These are phyloP conservation scores for Brassica rapa DNA, from an alignment of 345 rosid species.

Conservation along the genomic window DNA sequence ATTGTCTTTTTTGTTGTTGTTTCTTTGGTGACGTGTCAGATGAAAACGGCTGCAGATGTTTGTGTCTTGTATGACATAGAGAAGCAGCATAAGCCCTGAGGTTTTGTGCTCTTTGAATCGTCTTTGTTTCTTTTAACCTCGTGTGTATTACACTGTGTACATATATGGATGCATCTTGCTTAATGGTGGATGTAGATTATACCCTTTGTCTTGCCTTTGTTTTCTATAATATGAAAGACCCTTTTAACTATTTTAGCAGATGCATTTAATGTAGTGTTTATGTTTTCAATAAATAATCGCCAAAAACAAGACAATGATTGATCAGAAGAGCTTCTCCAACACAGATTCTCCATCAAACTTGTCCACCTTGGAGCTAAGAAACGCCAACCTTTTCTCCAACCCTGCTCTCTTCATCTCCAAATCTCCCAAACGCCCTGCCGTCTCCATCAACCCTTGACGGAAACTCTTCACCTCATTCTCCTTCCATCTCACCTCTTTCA, in stretches of 20 bases:
- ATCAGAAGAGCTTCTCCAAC: background rate
- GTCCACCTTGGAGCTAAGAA: background rate
- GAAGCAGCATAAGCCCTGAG: constrained; percentile 55
- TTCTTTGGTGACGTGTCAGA: constrained; percentile 43
- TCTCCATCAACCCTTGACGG: background rate
- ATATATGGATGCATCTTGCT: constrained; percentile 23
- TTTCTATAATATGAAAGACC: constrained; percentile 9
- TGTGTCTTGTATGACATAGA: constrained; percentile 78
- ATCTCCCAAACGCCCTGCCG: background rate
- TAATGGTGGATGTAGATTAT: constrained; percentile 32
- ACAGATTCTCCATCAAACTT: constrained; percentile 9
- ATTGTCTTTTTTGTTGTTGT: background rate
- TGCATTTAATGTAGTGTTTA: no score
- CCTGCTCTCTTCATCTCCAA: background rate
- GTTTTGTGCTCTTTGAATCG: background rate
- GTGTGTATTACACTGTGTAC: constrained; percentile 21
- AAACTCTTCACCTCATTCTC: background rate
- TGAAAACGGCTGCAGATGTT: constrained; percentile 94
- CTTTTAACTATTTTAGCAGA: no score
- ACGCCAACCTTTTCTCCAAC: background rate
- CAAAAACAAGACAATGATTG: background rate
- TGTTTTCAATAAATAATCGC: background rate
- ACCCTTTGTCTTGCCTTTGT: constrained; percentile 7
- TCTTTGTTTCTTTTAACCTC: background rate
- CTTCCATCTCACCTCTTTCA: background rate